phyloP scores from a whole-genome alignment of 257 asterid genomes.

The Asclepias syriaca region DNA sequence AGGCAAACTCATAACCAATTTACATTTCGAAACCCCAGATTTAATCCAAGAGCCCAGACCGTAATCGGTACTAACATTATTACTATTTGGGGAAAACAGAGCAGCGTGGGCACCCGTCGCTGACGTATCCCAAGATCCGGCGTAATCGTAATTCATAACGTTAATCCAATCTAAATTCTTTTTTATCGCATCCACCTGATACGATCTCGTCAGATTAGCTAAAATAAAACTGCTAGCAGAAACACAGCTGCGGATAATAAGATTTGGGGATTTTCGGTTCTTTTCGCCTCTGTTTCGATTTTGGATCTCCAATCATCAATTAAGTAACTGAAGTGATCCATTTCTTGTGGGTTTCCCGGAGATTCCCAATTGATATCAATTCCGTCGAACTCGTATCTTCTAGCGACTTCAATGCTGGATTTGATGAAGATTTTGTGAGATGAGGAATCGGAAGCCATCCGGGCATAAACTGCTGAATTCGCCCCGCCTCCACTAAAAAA shows the following conservation, averaged over 20 bases:
- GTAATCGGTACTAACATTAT: conserved; percentile 57
- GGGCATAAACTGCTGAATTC: conserved; percentile 32
- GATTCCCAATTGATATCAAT: conserved; percentile 79
- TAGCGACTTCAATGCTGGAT: conserved; percentile 56
- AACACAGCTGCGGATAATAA: conserved; percentile 76
- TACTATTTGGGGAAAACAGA: conserved; percentile 48
- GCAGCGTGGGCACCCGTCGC: conserved; percentile 79
- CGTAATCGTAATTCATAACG: conserved; percentile 68
- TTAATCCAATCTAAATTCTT: conserved; percentile 69
- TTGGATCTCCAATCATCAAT: conserved; percentile 62
- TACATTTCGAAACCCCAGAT: conserved; percentile 47
- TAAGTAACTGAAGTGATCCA: conserved; percentile 42
- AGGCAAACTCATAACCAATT: conserved; percentile 75
- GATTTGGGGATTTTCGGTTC: conserved; percentile 31
- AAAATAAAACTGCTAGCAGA: conserved; percentile 48
- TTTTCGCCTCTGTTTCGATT: conserved; percentile 35
- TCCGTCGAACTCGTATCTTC: conserved; percentile 60
- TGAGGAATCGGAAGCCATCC: conserved; percentile 38
- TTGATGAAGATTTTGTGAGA: conserved; percentile 39
- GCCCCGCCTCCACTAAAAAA: conserved; percentile 58
- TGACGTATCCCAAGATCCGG: conserved; percentile 55
- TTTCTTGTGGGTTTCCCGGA: conserved; percentile 49
- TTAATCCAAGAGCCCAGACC: conserved; percentile 65
- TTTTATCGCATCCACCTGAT: conserved; percentile 45
- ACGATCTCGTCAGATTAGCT: conserved; percentile 33